phyloP scores from a whole-genome alignment of 2,329 filamentous ascomycete species.

The Aspergillus puulaauensis region DNA sequence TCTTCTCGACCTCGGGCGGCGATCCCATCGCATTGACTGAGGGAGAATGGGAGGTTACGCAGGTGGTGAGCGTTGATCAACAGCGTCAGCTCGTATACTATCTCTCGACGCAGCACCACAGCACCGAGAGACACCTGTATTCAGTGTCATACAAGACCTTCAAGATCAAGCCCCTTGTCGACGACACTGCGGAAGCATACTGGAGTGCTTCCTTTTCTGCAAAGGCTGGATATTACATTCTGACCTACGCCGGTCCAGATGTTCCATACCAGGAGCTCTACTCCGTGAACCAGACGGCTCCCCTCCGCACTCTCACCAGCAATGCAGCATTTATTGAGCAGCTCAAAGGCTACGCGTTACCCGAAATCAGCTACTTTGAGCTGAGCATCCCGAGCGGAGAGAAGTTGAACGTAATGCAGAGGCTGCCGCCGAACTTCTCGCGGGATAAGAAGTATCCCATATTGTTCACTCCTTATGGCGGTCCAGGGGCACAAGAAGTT shows the following conservation, averaged over 20 bases:
- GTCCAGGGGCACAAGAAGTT: slow-evolving; percentile 63
- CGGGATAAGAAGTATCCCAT: slow-evolving; percentile 63
- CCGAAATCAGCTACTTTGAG: slow-evolving; percentile 64
- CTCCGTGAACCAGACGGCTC: slow-evolving; percentile 53
- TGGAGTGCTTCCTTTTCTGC: slow-evolving; percentile 67
- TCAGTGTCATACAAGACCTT: slow-evolving; percentile 59
- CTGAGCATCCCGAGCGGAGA: slow-evolving; percentile 62
- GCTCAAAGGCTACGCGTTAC: slow-evolving; percentile 62
- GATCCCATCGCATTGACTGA: slow-evolving; percentile 59
- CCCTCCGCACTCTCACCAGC: slow-evolving; percentile 59
- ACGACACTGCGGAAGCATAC: slow-evolving; percentile 58
- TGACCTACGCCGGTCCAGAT: slow-evolving; percentile 64
- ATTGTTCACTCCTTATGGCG: slow-evolving; percentile 68
- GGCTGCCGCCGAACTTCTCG: slow-evolving; percentile 65
- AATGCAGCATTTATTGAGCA: slow-evolving; percentile 58
- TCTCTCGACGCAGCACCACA: slow-evolving; percentile 64
- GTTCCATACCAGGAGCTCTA: slow-evolving; percentile 70
- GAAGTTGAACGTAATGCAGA: slow-evolving; percentile 64
- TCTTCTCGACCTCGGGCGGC: slow-evolving; percentile 59
- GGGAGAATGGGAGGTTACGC: slow-evolving; percentile 65
- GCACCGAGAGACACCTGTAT: slow-evolving; percentile 67
- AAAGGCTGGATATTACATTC: slow-evolving; percentile 63
- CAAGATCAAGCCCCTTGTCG: slow-evolving; percentile 60
- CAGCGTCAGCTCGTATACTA: slow-evolving; percentile 61
- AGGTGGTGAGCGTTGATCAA: slow-evolving; percentile 61